phyloP scores from a whole-genome alignment of 306 rosid species.

The Acacia crassicarpa region DNA sequence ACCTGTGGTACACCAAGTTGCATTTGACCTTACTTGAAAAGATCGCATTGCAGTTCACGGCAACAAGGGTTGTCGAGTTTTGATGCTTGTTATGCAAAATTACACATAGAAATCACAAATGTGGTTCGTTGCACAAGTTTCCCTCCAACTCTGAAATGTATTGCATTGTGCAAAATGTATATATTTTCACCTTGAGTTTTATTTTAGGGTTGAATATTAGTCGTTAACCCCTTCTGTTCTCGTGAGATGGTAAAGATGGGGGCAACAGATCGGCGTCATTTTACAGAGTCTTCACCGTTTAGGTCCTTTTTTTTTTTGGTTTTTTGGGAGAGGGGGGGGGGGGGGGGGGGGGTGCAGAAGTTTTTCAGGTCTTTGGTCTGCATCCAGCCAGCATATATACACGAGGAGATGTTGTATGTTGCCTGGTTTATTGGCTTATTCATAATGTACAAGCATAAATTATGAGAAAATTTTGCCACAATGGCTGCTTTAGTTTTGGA shows the following conservation, averaged over 20 bases:
- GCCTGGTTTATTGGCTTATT: constrained; percentile 45
- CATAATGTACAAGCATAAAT: constrained; percentile 52
- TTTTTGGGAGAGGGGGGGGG: constrained; percentile 23
- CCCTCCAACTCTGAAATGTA: constrained; percentile 41
- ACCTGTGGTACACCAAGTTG: constrained; percentile 31
- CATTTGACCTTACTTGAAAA: constrained; percentile 1
- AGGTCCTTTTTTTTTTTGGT: background rate
- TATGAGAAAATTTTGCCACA: constrained; percentile 55
- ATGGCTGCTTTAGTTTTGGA: background rate
- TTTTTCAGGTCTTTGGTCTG: constrained; percentile 38
- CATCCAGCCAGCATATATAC: constrained; percentile 41
- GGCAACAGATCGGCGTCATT: constrained; percentile 33
- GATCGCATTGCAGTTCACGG: constrained; percentile 32
- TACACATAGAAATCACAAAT: constrained; percentile 7
- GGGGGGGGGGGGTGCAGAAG: constrained; percentile 38
- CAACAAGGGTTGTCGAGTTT: constrained; percentile 22
- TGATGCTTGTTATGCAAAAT: constrained; percentile 33
- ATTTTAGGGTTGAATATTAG: constrained; percentile 51
- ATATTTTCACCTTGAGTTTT: constrained; percentile 41
- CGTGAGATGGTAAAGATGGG: constrained; percentile 40
- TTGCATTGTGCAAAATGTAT: constrained; percentile 61
- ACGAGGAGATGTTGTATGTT: constrained; percentile 52
- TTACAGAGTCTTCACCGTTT: constrained; percentile 25
- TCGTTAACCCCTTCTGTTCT: constrained; percentile 39
- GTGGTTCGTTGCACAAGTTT: constrained; percentile 33